A percentile compares a stretch with the other conserved stretches of the same genome.
Conservation (phyloP, 208 protist species). For the Wallacemonas collosoma region DNA sequence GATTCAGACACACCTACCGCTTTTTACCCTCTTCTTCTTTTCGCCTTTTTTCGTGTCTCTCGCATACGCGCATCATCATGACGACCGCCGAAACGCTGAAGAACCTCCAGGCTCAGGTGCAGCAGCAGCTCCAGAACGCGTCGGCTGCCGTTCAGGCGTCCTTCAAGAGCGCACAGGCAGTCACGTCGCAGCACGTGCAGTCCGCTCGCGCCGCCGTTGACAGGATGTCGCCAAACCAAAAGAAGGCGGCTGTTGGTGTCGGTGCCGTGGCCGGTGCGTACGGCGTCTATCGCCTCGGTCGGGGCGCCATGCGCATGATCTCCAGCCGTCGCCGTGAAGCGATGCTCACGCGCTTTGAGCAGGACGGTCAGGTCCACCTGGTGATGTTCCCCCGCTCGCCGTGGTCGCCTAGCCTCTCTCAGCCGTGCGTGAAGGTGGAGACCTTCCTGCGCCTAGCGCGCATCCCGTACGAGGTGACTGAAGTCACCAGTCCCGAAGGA, state of each 20-base stretch:
- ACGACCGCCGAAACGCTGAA: not conserved
- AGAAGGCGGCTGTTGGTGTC: slow-evolving; percentile 20
- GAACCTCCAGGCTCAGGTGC: slow-evolving; percentile 13
- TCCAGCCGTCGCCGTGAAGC: slow-evolving; percentile 15
- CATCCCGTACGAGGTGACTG: slow-evolving; percentile 25
- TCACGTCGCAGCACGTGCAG: not conserved
- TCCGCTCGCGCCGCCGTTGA: not conserved
- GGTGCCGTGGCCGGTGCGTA: slow-evolving; percentile 9
- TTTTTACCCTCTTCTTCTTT: not conserved
- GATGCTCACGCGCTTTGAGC: slow-evolving; percentile 14
- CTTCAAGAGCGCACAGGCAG: slow-evolving; percentile 5
- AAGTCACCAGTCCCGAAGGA: slow-evolving; percentile 11
- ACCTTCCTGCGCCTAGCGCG: slow-evolving; percentile 29
- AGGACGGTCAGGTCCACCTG: slow-evolving; percentile 30
- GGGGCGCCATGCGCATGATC: not conserved
- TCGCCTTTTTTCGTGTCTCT: not conserved
- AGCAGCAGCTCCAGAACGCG: slow-evolving; percentile 9
- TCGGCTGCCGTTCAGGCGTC: slow-evolving; percentile 11
- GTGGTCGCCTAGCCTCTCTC: slow-evolving; percentile 19
- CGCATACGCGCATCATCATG: not conserved
- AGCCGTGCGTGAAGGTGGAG: slow-evolving; percentile 26
- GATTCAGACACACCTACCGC: not conserved
- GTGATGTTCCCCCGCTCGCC: slow-evolving; percentile 26
- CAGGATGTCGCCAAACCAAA: slow-evolving; percentile 16
- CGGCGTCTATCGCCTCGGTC: slow-evolving; percentile 10